Conservation (phyloP, 768 basidiomycete species). For the Agaricus sinodeliciosus region DNA sequence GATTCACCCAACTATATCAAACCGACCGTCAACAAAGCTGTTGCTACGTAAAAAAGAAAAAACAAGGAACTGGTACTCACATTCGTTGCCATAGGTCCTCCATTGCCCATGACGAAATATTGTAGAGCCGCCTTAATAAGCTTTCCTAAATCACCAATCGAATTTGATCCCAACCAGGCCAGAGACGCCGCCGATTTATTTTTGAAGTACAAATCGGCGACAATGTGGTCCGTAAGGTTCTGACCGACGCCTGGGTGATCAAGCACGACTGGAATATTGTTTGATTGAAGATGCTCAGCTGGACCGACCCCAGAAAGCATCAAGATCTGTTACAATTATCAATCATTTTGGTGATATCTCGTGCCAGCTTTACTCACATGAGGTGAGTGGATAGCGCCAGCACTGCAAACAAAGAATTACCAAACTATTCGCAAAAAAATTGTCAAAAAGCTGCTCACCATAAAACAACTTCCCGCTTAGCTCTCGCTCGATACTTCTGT, state of each 20-base stretch:
- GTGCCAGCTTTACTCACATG: conserved; percentile 27
- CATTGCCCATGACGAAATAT: conserved; percentile 36
- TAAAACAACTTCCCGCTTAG: conserved; percentile 54
- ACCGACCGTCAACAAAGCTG: not conserved
- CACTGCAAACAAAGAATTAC: conserved; percentile 12
- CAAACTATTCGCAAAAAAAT: not conserved
- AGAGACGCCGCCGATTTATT: conserved; percentile 41
- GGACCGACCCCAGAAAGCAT: conserved; percentile 80
- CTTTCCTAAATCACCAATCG: conserved; percentile 19
- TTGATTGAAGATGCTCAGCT: conserved; percentile 42
- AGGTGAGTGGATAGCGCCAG: conserved; percentile 46
- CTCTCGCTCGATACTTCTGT: conserved; percentile 36
- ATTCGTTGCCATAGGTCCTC: conserved; percentile 49
- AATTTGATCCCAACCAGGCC: conserved; percentile 31
- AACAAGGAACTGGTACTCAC: conserved; percentile 28
- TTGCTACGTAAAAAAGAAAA: no score
- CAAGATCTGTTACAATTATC: conserved; percentile 36
- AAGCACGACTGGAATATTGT: conserved; percentile 48
- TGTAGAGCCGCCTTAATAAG: conserved; percentile 26
- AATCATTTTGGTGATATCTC: no score
- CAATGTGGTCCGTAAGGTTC: conserved; percentile 68
- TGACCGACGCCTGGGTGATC: conserved; percentile 72
- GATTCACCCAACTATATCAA: conserved; percentile 39
- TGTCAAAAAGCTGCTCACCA: conserved; percentile 34
- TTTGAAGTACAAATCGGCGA: conserved; percentile 47